Percentiles rank a stretch among this genome's conserved stretches.
Conservation (phyloP, 805 yeast species). For the Torulaspora quercuum region DNA sequence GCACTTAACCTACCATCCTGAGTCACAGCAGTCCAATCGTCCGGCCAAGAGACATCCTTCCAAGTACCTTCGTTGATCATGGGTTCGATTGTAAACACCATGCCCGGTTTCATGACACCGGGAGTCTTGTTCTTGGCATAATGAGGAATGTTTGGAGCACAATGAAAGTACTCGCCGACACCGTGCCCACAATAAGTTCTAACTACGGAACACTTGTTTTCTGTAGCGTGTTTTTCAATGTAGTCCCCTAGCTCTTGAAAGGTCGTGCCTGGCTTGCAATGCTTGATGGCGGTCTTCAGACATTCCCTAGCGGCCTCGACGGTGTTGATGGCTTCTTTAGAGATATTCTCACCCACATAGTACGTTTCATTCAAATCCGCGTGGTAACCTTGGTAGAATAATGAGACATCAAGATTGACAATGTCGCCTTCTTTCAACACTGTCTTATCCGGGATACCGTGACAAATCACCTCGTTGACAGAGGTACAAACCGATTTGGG, state of each 20-base stretch:
- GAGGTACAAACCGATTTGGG: constrained; percentile 93
- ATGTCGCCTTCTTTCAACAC: constrained; percentile 91
- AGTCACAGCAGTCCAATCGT: constrained; percentile 93
- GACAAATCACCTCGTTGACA: constrained; percentile 92
- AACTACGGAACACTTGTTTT: constrained; percentile 79
- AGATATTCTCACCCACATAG: constrained; percentile 84
- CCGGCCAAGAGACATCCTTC: constrained; percentile 90
- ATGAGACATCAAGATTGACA: constrained; percentile 81
- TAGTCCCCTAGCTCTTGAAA: constrained; percentile 82
- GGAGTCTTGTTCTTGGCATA: constrained; percentile 90
- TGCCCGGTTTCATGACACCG: constrained; percentile 92
- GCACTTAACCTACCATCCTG: constrained; percentile 88
- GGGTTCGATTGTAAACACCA: constrained; percentile 96
- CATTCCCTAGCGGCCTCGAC: constrained; percentile 92
- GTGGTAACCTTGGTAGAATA: constrained; percentile 85
- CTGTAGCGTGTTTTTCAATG: constrained; percentile 81
- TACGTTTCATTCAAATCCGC: constrained; percentile 95
- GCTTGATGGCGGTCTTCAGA: constrained; percentile 74
- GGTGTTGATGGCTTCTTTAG: constrained; percentile 79
- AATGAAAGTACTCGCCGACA: constrained; percentile 78
- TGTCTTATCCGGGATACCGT: constrained; percentile 93
- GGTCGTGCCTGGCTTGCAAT: constrained; percentile 87
- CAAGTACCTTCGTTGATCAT: constrained; percentile 86
- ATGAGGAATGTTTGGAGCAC: constrained; percentile 90
- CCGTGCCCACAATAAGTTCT: constrained; percentile 95